Base-by-base conservation (phyloP, 306 rosid species). In the Lupinus albus region DNA sequence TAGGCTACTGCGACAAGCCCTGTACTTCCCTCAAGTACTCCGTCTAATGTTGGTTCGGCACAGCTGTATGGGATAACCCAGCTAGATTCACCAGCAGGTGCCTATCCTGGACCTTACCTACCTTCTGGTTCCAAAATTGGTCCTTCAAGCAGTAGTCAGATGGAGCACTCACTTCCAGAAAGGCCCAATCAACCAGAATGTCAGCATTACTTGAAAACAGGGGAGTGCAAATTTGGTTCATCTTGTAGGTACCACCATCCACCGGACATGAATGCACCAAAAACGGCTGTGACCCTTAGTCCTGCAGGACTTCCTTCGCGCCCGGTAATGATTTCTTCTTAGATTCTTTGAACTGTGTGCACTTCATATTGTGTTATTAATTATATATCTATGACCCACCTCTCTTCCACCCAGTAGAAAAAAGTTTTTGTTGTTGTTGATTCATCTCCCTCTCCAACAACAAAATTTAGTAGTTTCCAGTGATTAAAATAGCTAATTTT, bases 241-340 rank as follows among this genome's bases (percentile, higher is more conserved):
- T 86, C 95, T 4, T 90, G 95, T 84, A 88, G 88, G 80, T 88
- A 94, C 74, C 94, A 86, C 76, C 96, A 85, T 69, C 96, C 95
- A 3, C 71, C 88, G 57, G 97, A 90, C 78, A 73, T 47, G 67
- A 76, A 61, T 80, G 73, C 87, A 59, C 83, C 89, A 1, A 83
- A 76, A 65, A 59, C 76, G 39, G 76, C 80, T 70, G 83, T 83
- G 68, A 48, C 57, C 61, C 90, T 86, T 71, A 82, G 89, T 78
- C 83, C 87, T 52, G 72, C 33, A 8, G 97, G 97, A 77, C 97
- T 90, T 79, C 99, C 99, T 68, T 73, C 87, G 66, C 96, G 95
- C 50, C 97, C 85, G 90, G 99, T 94, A 76, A 86, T 89, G 73
- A 71, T 59, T 73, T 45, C 61, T 78, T 79, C 73, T 67, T 33